Base-by-base conservation (phyloP, 2,329 filamentous ascomycete genomes). In the Cadophora sp. region DNA sequence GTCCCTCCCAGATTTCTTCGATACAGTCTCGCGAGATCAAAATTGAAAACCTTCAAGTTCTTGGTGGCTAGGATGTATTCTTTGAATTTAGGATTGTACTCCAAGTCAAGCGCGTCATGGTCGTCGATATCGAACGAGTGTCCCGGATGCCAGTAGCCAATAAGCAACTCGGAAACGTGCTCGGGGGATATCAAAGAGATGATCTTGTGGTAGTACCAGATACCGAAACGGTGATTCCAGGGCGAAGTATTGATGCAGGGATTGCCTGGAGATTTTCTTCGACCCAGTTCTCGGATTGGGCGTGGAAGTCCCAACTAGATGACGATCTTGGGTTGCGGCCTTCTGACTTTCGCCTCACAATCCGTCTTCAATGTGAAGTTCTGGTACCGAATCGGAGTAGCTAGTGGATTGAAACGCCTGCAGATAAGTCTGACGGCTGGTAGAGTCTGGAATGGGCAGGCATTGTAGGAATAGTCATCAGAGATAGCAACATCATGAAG, bases 171-270 rank as follows among this genome's bases (percentile, higher is more conserved):
- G 9, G n/a, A 22, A 9, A 56, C 30, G n/a, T 39, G 30, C 16
- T 56, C 51, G 41, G 51, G 30, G 4, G 51, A 33, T 20, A 56
- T 41, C 27, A 36, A 56, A 20, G 16, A 56, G n/a, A 41, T 56
- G n/a, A 56, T 20, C 9, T 56, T 18, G 51, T 41, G 51, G n/a
- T 39, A 56, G n/a, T 39, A 5, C 30, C 27, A 14, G 4, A n/a
- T n/a, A 36, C 9, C 8, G 30, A 39, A 20, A 56, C 4, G 8
- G 16, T 56, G 9, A 56, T 33, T 56, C 51, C 51, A 36, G 51
- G 30, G 3, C 51, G 51, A 9, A 56, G 33, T 39, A 39, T 56
- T 39, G 51, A 56, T 6, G 30, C 9, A 39, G 51, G 30, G 14
- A 56, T 56, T 4, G n/a, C 24, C 9, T 11, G 14, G 14, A 22